phyloP scores from a whole-genome alignment of 179 eudicot species.

The Corrigiola litoralis region DNA sequence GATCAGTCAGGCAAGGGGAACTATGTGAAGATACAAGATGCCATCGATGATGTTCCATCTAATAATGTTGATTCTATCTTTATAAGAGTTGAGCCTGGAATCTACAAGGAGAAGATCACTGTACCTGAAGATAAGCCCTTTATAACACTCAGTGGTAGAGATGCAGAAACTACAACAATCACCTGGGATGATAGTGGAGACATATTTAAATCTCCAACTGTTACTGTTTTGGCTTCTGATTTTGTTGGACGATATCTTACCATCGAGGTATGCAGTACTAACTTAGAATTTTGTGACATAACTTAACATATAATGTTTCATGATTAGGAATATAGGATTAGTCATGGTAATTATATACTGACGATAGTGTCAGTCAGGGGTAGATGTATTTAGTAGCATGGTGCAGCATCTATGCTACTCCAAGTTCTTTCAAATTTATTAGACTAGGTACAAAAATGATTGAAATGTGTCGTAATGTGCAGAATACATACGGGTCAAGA shows the following conservation, averaged over 20 bases:
- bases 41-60: constrained; percentile 59
- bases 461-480: background rate
- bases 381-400: background rate
- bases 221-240: constrained; percentile 51
- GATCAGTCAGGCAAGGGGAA: constrained; percentile 58
- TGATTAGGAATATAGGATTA: too few species aligned
- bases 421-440: background rate
- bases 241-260: constrained; percentile 63
- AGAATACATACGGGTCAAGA: constrained; percentile 51
- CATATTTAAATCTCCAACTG: constrained; percentile 47
- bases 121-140: constrained; percentile 66
- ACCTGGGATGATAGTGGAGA: constrained; percentile 63
- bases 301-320: background rate
- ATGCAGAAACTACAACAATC: constrained; percentile 40
- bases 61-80: constrained; percentile 42
- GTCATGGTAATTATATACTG: too few species aligned
- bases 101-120: constrained; percentile 55
- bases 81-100: constrained; percentile 65
- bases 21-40: constrained; percentile 57
- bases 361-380: background rate
- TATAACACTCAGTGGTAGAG: constrained; percentile 56
- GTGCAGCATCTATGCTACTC: background rate
- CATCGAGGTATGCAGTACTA: constrained; percentile 39
- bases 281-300: background rate
- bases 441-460: background rate